phyloP scores from a whole-genome alignment of 495 filamentous ascomycete genomes.

The Penicillium lividum region DNA sequence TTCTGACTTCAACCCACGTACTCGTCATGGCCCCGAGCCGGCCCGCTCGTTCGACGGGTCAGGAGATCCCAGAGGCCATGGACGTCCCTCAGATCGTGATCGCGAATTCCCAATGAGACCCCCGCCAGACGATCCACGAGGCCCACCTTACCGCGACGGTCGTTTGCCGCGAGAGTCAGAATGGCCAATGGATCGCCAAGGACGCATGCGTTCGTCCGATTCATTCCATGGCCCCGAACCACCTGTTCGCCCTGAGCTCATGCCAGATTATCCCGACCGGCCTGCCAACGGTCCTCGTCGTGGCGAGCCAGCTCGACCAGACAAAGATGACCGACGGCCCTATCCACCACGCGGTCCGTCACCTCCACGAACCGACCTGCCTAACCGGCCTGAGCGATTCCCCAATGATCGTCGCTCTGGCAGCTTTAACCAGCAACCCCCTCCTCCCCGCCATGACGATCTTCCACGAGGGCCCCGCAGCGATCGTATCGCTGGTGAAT shows the following conservation, averaged over 20 bases:
- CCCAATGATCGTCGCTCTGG: conserved; percentile 36
- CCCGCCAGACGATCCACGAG: conserved; percentile 41
- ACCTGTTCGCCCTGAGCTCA: conserved; percentile 38
- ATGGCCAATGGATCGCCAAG: conserved; percentile 40
- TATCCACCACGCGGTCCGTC: conserved; percentile 29
- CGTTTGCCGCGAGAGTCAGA: conserved; percentile 36
- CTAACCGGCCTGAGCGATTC: conserved; percentile 43
- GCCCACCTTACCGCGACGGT: conserved; percentile 37
- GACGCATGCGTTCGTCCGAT: conserved; percentile 32
- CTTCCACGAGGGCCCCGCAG: conserved; percentile 43
- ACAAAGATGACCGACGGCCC: conserved; percentile 41
- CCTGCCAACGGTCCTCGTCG: conserved; percentile 34
- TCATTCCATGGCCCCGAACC: conserved; percentile 33
- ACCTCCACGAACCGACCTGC: conserved; percentile 34
- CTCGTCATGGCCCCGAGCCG: conserved; percentile 40
- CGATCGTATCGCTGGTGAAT: conserved; percentile 32
- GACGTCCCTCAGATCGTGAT: conserved; percentile 34
- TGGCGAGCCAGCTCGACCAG: conserved; percentile 32
- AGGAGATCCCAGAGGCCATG: conserved; percentile 32
- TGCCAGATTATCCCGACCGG: conserved; percentile 39
- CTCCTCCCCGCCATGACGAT: conserved; percentile 34
- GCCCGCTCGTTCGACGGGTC: conserved; percentile 36
- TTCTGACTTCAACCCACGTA: conserved; percentile 38
- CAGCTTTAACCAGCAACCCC: conserved; percentile 18
- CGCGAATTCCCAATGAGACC: conserved; percentile 38